phyloP scores from a whole-genome alignment of 2,329 filamentous ascomycete genomes.

The Calonectria leucothoes region DNA sequence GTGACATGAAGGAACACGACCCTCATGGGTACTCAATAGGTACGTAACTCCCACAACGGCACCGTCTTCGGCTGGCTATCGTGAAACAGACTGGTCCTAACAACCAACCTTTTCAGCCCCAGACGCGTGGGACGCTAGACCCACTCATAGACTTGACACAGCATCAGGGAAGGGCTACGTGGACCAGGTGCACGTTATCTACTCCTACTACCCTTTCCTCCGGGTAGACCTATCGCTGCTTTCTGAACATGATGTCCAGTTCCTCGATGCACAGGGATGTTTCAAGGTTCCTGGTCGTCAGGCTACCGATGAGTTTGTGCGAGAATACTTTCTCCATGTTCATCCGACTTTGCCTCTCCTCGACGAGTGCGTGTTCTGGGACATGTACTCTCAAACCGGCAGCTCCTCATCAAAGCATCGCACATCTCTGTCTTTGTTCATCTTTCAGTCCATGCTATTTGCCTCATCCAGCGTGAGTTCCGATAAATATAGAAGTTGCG shows the following conservation, averaged over 20 bases:
- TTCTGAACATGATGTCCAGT: conserved; percentile 21
- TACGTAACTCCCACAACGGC: not conserved
- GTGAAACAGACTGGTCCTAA: not conserved
- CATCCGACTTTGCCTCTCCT: conserved; percentile 25
- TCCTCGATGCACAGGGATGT: conserved; percentile 25
- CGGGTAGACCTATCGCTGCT: conserved; percentile 20
- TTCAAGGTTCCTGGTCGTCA: conserved; percentile 24
- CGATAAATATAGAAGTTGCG: fast-evolving
- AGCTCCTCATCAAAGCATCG: not conserved
- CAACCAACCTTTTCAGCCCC: not conserved
- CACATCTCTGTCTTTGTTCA: conserved; percentile 13
- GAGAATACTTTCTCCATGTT: conserved; percentile 27
- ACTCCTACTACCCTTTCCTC: conserved; percentile 25
- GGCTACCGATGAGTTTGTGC: conserved; percentile 24
- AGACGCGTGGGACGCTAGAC: not conserved
- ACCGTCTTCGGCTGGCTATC: not conserved
- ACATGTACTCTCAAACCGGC: conserved; percentile 7
- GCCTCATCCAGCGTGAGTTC: conserved; percentile 24
- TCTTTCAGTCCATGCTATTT: conserved; percentile 31
- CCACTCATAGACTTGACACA: not conserved
- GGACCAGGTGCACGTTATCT: conserved; percentile 22
- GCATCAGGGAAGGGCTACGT: not conserved
- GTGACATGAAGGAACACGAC: not conserved
- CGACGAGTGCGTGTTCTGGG: conserved; percentile 25
- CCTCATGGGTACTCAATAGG: not conserved